Evolutionary conservation across 345 rosid genomes (phyloP).

Genomic region (Citropsis articulata): DNA sequence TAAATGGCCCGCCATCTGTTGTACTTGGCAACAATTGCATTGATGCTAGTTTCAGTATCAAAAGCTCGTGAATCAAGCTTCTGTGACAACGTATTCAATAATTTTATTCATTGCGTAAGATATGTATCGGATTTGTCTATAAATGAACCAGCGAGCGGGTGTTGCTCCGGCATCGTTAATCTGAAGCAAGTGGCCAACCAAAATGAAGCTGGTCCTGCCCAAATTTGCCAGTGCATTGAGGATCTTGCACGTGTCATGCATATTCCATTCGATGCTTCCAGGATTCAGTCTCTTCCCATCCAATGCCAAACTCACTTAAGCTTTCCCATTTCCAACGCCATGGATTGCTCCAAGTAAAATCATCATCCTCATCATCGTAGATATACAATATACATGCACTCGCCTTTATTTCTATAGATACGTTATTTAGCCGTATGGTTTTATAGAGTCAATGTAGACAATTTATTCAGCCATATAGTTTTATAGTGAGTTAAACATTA

Average conservation of each 20-base stretch:
- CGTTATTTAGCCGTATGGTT: accelerated
- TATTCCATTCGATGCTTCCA: conserved; percentile 8
- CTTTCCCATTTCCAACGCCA: conserved; percentile 33
- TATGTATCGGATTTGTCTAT: neutral
- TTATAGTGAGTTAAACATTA: accelerated
- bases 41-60: neutral
- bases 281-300: conserved; percentile 5
- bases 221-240: conserved; percentile 34
- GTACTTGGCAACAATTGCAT: neutral
- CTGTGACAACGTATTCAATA: neutral
- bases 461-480: neutral
- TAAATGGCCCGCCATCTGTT: neutral
- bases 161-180: conserved; percentile 13
- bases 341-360: conserved; percentile 44
- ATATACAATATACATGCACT: too few species aligned
- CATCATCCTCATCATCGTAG: too few species aligned
- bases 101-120: neutral
- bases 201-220: neutral
- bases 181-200: conserved; percentile 17
- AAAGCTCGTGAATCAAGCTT: neutral
- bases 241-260: conserved; percentile 22
- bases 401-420: too few species aligned
- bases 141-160: neutral
- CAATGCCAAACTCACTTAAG: conserved; percentile 21
- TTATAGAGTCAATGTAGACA: too few species aligned